A percentile compares a stretch with the other conserved stretches of the same genome.
These are phyloP conservation scores for Penicillium sp. DNA, from an alignment of 2,329 filamentous ascomycete genomes.

Conservation along the genomic window DNA sequence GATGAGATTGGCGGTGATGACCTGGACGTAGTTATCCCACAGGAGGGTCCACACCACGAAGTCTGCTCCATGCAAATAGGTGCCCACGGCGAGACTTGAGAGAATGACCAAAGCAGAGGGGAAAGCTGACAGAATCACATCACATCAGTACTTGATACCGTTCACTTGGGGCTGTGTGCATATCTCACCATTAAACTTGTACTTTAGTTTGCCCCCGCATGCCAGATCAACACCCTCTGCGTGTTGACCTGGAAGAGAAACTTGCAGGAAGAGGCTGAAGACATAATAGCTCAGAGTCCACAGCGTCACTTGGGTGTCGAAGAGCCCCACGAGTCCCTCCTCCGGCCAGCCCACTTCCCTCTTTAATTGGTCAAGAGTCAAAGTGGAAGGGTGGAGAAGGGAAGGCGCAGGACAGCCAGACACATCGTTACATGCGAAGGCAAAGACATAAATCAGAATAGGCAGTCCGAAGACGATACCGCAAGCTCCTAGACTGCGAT, in stretches of 20 bases:
- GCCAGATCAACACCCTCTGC: constrained; percentile 64
- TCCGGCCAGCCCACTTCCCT: constrained; percentile 73
- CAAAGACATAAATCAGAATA: constrained; percentile 67
- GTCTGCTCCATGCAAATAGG: constrained; percentile 67
- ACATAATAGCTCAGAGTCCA: constrained; percentile 72
- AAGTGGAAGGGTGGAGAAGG: constrained; percentile 63
- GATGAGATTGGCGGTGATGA: constrained; percentile 75
- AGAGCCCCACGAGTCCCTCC: constrained; percentile 63
- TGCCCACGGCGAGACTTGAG: constrained; percentile 66
- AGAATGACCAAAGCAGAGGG: constrained; percentile 68
- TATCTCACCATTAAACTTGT: constrained; percentile 70
- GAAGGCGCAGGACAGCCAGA: constrained; percentile 85
- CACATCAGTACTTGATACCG: too few species aligned
- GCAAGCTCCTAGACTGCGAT: constrained; percentile 63
- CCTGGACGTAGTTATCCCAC: constrained; percentile 79
- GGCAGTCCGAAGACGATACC: constrained; percentile 76
- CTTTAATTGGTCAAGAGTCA: constrained; percentile 69
- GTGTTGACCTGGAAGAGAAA: constrained; percentile 68
- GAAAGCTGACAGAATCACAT: constrained; percentile 56
- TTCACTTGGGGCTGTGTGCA: background rate
- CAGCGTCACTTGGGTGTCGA: constrained; percentile 62
- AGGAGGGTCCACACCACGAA: constrained; percentile 91
- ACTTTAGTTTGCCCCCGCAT: constrained; percentile 68
- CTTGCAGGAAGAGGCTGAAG: constrained; percentile 67
- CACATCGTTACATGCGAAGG: constrained; percentile 86